A percentile compares a stretch with the other conserved stretches of the same genome.
Conservation (phyloP, 1,284 basidiomycete species). For the Ustilago nuda region DNA sequence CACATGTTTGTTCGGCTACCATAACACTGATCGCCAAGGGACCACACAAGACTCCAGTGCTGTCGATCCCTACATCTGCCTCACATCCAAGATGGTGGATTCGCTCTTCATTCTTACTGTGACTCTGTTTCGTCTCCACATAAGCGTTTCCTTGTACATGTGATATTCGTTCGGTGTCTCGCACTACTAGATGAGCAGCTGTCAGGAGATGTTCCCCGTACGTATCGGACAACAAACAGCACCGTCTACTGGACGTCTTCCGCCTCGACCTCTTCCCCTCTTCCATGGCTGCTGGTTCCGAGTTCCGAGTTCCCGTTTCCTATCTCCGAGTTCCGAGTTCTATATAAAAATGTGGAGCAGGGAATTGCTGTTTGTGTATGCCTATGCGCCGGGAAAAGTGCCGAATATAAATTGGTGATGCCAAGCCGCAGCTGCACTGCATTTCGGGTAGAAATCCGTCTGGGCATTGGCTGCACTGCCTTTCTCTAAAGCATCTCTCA, state of each 20-base stretch:
- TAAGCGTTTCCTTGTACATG: neutral
- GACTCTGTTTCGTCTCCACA: neutral
- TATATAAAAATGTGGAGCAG: slow-evolving; percentile 4
- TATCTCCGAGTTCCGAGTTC: slow-evolving; percentile 7
- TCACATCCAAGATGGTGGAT: neutral
- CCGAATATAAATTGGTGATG: neutral
- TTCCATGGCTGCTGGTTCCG: neutral
- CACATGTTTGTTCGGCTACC: slow-evolving; percentile 26
- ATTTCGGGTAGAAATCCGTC: slow-evolving; percentile 5
- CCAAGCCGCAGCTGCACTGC: neutral
- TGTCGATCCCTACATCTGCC: neutral
- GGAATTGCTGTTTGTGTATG: slow-evolving; percentile 1
- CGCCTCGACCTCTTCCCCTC: no score
- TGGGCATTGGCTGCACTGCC: neutral
- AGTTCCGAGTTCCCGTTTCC: no score
- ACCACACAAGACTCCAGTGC: neutral
- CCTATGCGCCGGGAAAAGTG: slow-evolving; percentile 19
- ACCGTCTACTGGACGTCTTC: neutral
- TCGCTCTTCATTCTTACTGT: neutral
- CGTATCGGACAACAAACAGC: slow-evolving; percentile 4
- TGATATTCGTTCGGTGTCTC: no score
- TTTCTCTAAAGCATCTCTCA: neutral
- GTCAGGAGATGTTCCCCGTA: slow-evolving; percentile 18
- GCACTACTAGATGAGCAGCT: slow-evolving; percentile 5
- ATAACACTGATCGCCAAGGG: slow-evolving; percentile 4